Evolutionary conservation across 768 basidiomycete genomes (phyloP).

Genomic region (Pholiota molesta): DNA sequence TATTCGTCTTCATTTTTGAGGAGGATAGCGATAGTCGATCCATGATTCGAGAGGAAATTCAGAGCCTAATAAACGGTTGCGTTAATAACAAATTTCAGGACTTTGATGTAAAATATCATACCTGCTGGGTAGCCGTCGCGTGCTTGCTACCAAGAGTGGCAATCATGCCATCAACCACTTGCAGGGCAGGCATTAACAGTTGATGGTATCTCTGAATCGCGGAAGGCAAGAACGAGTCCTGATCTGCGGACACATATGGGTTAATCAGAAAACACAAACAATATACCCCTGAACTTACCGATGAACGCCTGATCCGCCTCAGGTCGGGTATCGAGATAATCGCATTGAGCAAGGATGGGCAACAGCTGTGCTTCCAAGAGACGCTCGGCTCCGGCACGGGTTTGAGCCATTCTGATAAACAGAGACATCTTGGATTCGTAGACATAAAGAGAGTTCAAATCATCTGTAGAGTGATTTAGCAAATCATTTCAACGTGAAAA

Average conservation of each 20-base stretch:
- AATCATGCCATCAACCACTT: slow-evolving; percentile 76
- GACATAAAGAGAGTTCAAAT: slow-evolving; percentile 89
- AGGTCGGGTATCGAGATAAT: slow-evolving; percentile 85
- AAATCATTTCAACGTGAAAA: neutral
- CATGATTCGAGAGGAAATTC: slow-evolving; percentile 81
- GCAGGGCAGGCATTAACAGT: slow-evolving; percentile 83
- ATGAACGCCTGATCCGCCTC: slow-evolving; percentile 82
- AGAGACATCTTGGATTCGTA: slow-evolving; percentile 95
- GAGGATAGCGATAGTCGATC: slow-evolving; percentile 81
- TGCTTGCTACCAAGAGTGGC: slow-evolving; percentile 77
- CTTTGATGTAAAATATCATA: slow-evolving; percentile 24
- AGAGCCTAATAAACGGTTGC: slow-evolving; percentile 53
- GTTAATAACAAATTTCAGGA: neutral
- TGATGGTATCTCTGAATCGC: slow-evolving; percentile 92
- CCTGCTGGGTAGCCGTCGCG: slow-evolving; percentile 70
- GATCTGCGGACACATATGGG: slow-evolving; percentile 48
- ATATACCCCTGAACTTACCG: slow-evolving; percentile 46
- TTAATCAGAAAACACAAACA: neutral
- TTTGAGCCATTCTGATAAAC: slow-evolving; percentile 83
- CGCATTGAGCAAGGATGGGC: slow-evolving; percentile 76
- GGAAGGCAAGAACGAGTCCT: slow-evolving; percentile 85
- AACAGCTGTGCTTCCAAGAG: slow-evolving; percentile 80
- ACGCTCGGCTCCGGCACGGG: slow-evolving; percentile 81
- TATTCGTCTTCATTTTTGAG: slow-evolving; percentile 74
- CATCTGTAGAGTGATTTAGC: slow-evolving; percentile 52